Evolutionary conservation across 2,329 filamentous ascomycete genomes (phyloP), one percentile per base, ranked within the genome.

Genomic region (Xylariaceae sp.): DNA sequence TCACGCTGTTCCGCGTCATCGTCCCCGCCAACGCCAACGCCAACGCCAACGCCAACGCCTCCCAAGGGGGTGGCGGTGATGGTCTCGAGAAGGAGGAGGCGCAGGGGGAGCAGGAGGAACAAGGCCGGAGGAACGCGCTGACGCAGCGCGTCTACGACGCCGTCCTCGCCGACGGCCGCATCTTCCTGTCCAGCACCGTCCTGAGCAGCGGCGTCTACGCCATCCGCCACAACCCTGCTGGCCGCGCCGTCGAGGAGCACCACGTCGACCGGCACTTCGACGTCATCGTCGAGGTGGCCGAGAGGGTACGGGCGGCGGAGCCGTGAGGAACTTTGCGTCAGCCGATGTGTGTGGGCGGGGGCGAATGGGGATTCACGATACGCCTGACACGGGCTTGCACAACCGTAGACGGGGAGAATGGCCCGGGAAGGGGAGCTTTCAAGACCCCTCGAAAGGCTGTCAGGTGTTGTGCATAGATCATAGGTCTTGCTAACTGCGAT

Each of bases 171-270:
- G 65, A 72, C 6, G 86, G 86, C 1, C 77, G 86, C 57, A 83
- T 94, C 36, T 95, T 86, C 59, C 63, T 95, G 16, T 95, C 88
- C 0, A 81, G 78, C 26, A 83, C 80, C 2, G 73, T 87, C 4
- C 69, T 94, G 10, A 76, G 75, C 7, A 83, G 77, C 1, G 83
- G 77, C 1, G 67, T 77, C 14, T 86, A 86, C 57, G 80, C 83
- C 2, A 93, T 96, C 40, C 70, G 90, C 0, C 76, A 95, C 23
- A 81, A 90, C 15, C 87, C 84, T 36, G 80, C 75, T 1, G 84
- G 83, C 47, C 64, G 73, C 16, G 65, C 75, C 25, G 76, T 80
- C 0, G 79, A 90, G 55, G 80, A 85, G 59, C 73, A 75, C 51
- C 82, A 86, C 56, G 61, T 95, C 4, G 66, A 76, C 40, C 69